These are phyloP conservation scores for Perkinsus marinus DNA, from an alignment of 169 alveolate genomes.

Conservation along the genomic window DNA sequence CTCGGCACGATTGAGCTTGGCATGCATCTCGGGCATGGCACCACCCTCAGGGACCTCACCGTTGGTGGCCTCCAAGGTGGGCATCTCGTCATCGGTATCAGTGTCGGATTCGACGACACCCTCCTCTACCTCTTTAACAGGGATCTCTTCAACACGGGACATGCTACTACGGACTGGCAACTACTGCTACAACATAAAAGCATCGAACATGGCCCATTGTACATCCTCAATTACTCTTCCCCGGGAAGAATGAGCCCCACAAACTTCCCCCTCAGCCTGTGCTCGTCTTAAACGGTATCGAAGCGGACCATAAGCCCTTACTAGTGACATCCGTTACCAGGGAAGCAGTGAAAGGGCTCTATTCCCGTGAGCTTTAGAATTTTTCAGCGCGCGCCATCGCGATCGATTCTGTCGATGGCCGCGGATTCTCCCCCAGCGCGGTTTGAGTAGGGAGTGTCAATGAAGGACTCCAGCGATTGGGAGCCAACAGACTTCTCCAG, in stretches of 20 bases:
- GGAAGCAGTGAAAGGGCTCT: background rate
- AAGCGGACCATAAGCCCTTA: too few relatives aligned
- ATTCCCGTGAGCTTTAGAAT: background rate
- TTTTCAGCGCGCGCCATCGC: too few relatives aligned
- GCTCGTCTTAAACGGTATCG: too few relatives aligned
- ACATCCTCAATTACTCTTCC: too few relatives aligned
- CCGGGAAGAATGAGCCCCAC: too few relatives aligned
- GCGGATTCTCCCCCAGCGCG: too few relatives aligned
- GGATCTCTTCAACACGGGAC: background rate
- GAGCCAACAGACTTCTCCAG: background rate
- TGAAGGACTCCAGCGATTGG: background rate
- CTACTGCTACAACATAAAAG: background rate
- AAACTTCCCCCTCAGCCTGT: too few relatives aligned
- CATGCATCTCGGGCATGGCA: conserved; percentile 6
- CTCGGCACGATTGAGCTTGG: conserved; percentile 74
- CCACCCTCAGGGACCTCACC: conserved; percentile 25
- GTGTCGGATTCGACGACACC: background rate
- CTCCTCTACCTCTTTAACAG: background rate
- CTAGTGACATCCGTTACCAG: background rate
- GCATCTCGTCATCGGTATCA: background rate
- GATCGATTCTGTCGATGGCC: too few relatives aligned
- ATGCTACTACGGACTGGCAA: background rate
- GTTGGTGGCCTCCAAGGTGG: conserved; percentile 5
- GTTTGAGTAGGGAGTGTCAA: too few relatives aligned
- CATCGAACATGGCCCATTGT: too few relatives aligned